These are phyloP conservation scores for Thelonectria rubi DNA, from an alignment of 2,329 filamentous ascomycete genomes.

Conservation along the genomic window DNA sequence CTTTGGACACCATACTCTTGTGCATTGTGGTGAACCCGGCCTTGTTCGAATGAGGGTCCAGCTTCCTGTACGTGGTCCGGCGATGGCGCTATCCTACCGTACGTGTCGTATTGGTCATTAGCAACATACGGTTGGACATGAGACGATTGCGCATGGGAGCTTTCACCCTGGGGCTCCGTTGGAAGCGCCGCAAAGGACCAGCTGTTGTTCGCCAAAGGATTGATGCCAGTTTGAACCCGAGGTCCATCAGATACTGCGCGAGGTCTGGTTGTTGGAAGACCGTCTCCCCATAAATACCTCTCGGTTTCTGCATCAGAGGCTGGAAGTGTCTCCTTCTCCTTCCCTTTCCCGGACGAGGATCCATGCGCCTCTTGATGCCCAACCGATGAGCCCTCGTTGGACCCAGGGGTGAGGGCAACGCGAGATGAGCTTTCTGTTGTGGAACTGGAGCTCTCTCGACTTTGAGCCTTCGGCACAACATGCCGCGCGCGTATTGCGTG, in stretches of 20 bases:
- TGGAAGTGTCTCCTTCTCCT: constrained; percentile 33
- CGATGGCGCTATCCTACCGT: not conserved
- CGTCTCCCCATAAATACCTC: constrained; percentile 16
- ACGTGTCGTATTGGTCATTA: constrained; percentile 4
- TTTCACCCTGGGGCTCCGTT: constrained; percentile 29
- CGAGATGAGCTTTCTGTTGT: constrained; percentile 40
- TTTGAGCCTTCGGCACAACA: constrained; percentile 13
- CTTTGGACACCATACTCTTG: not conserved
- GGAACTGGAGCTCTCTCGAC: constrained; percentile 36
- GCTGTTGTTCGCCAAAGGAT: constrained; percentile 67
- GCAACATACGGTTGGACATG: not conserved
- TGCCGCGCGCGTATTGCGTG: not conserved
- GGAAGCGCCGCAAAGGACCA: constrained; percentile 65
- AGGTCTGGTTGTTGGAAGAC: constrained; percentile 50
- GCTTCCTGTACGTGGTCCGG: constrained; percentile 1
- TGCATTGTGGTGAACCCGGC: too few relatives aligned
- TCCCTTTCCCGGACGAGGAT: constrained; percentile 38
- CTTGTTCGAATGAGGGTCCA: constrained; percentile 2
- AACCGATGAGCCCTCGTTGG: constrained; percentile 32
- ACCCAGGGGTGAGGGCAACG: constrained; percentile 36
- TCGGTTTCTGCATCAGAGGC: constrained; percentile 20
- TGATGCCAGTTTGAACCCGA: constrained; percentile 52
- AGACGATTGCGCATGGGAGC: not conserved
- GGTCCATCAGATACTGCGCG: constrained; percentile 68
- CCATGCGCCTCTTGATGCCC: constrained; percentile 4